Conservation (phyloP, 257 asterid species). For the Primulina eburnea region DNA sequence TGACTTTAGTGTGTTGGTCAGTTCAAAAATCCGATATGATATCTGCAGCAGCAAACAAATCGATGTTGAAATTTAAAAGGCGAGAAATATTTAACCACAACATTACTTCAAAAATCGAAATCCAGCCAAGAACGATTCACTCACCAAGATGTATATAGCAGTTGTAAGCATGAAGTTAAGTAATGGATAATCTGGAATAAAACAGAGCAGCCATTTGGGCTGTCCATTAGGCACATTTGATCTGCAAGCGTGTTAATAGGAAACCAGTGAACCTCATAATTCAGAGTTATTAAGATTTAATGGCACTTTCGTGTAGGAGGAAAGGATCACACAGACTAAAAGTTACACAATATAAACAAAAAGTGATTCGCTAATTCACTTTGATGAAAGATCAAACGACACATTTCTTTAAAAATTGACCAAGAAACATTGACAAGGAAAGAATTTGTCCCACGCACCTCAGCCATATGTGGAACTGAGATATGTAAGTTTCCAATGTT, state of each 20-base stretch:
- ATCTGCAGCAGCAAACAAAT: slow-evolving; percentile 45
- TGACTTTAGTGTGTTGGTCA: slow-evolving; percentile 76
- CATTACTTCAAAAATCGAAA: slow-evolving; percentile 6
- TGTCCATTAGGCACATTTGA: slow-evolving; percentile 89
- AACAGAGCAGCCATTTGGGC: slow-evolving; percentile 91
- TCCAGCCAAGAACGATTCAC: slow-evolving; percentile 21
- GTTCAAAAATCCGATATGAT: slow-evolving; percentile 80
- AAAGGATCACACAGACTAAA: slow-evolving; percentile 11
- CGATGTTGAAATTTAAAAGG: slow-evolving; percentile 4
- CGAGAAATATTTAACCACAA: slow-evolving; percentile 3
- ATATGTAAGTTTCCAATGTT: slow-evolving; percentile 89
- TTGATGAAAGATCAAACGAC: not conserved
- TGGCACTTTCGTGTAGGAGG: not conserved
- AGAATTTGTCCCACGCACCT: slow-evolving; percentile 44
- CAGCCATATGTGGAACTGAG: slow-evolving; percentile 99
- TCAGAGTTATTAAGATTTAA: not conserved
- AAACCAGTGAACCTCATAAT: slow-evolving; percentile 19
- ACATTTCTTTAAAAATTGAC: not conserved
- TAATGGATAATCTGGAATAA: slow-evolving; percentile 93
- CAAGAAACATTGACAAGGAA: not conserved
- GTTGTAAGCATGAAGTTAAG: slow-evolving; percentile 95
- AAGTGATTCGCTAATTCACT: not conserved
- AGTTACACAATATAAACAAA: too few relatives aligned
- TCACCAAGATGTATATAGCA: slow-evolving; percentile 75
- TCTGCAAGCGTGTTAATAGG: slow-evolving; percentile 41